phyloP scores from a whole-genome alignment of 1,284 basidiomycete genomes.

The Fomitopsis betulina region DNA sequence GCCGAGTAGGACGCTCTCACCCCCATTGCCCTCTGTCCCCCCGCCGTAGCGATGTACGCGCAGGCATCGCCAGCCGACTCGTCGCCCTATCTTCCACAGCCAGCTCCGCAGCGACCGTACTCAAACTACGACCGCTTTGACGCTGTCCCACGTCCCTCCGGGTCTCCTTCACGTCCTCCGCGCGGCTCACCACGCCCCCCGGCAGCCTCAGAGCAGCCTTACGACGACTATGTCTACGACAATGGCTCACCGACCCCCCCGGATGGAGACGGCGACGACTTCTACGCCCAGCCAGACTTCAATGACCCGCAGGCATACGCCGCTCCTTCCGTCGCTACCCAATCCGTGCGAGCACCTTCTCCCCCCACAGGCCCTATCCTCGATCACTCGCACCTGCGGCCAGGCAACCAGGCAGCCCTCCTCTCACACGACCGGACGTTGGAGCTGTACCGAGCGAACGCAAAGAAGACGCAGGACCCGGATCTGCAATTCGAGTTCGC shows the following conservation, averaged over 20 bases:
- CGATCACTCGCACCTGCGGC: constrained; percentile 91
- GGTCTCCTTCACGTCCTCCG: constrained; percentile 14
- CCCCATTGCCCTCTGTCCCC: neutral
- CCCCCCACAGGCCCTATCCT: constrained; percentile 66
- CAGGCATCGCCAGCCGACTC: neutral
- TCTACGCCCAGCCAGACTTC: constrained; percentile 29
- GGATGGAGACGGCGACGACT: constrained; percentile 31
- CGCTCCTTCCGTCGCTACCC: constrained; percentile 29
- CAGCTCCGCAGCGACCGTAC: constrained; percentile 3
- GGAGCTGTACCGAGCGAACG: constrained; percentile 94
- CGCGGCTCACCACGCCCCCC: constrained; percentile 21
- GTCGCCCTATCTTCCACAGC: constrained; percentile 2
- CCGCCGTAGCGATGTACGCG: neutral
- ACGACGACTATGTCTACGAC: constrained; percentile 31
- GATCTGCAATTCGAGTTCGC: constrained; percentile 98
- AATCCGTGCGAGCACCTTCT: constrained; percentile 43
- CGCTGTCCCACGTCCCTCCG: neutral
- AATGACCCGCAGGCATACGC: constrained; percentile 23
- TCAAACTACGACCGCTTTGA: neutral
- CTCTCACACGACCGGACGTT: constrained; percentile 94
- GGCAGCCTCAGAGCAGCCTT: constrained; percentile 21
- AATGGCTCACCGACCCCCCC: constrained; percentile 23
- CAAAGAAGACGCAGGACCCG: constrained; percentile 98
- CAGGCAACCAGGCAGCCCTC: constrained; percentile 88
- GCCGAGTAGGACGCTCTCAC: neutral